Evolutionary conservation across 305 asterid genomes (phyloP).

Genomic region (Fraxinus dipetala): DNA sequence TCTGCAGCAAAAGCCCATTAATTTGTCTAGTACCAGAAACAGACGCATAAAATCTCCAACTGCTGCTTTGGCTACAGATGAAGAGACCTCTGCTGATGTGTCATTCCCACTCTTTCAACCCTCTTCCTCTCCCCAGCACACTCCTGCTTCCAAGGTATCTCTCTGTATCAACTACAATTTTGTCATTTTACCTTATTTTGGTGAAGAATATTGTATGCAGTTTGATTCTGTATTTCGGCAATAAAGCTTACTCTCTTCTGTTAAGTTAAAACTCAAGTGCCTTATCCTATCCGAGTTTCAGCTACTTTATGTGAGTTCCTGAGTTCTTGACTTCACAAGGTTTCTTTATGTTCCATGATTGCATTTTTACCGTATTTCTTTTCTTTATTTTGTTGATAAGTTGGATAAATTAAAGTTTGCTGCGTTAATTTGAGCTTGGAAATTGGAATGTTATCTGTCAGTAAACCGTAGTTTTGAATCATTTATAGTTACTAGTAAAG

Average conservation of each 20-base stretch:
- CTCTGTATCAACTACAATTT: background rate
- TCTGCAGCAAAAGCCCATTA: slow-evolving; percentile 29
- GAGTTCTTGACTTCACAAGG: background rate
- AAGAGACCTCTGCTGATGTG: slow-evolving; percentile 33
- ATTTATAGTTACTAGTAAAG: background rate
- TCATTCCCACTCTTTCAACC: slow-evolving; percentile 53
- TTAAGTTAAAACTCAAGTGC: background rate
- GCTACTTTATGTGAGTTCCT: background rate
- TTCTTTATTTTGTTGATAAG: background rate
- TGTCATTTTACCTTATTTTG: background rate
- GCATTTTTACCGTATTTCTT: background rate
- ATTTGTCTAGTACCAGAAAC: slow-evolving; percentile 30
- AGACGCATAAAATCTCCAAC: slow-evolving; percentile 25
- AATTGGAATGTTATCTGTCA: background rate
- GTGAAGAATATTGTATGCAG: background rate
- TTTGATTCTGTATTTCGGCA: background rate
- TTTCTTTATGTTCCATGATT: background rate
- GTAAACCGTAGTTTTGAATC: background rate
- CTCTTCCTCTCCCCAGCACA: slow-evolving; percentile 36
- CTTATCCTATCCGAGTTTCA: background rate
- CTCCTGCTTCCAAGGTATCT: slow-evolving; percentile 70
- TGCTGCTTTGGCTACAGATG: slow-evolving; percentile 38
- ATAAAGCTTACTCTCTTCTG: background rate
- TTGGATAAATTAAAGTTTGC: background rate
- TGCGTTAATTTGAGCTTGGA: background rate